These are phyloP conservation scores for Rubia balearica DNA, from an alignment of 305 asterid genomes.

Conservation along the genomic window DNA sequence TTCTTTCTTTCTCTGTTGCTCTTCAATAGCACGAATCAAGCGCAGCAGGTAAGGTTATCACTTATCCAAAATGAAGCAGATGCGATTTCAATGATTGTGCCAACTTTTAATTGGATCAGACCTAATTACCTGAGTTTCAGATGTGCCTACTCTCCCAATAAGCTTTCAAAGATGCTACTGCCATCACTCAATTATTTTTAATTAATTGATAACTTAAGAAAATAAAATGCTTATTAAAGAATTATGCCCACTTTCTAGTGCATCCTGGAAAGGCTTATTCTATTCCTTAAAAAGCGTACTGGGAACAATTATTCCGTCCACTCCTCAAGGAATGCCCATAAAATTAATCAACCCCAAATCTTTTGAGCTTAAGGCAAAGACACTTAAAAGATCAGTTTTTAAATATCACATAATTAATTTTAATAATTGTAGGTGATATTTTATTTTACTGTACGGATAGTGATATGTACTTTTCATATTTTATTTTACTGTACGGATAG, in stretches of 20 bases:
- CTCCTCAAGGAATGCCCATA: slow-evolving; percentile 15
- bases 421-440: too few relatives aligned
- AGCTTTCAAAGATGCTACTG: slow-evolving; percentile 30
- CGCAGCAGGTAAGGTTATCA: background rate
- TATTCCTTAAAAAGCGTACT: slow-evolving; percentile 20
- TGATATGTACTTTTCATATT: too few relatives aligned
- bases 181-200: slow-evolving; percentile 23
- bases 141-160: slow-evolving; percentile 18
- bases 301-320: slow-evolving; percentile 41
- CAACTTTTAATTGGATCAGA: slow-evolving; percentile 24
- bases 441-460: too few relatives aligned
- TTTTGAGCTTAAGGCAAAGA: too few relatives aligned
- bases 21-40: background rate
- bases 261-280: slow-evolving; percentile 28
- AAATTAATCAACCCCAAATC: background rate
- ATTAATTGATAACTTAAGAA: slow-evolving; percentile 18
- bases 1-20: background rate
- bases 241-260: slow-evolving; percentile 27
- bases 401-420: too few relatives aligned
- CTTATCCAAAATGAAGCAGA: slow-evolving; percentile 8
- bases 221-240: slow-evolving; percentile 21
- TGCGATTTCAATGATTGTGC: slow-evolving; percentile 22
- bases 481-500: too few relatives aligned
- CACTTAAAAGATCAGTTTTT: too few relatives aligned
- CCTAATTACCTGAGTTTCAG: slow-evolving; percentile 5